Conservation (phyloP, 768 basidiomycete genomes). For the Daedalea quercina region DNA sequence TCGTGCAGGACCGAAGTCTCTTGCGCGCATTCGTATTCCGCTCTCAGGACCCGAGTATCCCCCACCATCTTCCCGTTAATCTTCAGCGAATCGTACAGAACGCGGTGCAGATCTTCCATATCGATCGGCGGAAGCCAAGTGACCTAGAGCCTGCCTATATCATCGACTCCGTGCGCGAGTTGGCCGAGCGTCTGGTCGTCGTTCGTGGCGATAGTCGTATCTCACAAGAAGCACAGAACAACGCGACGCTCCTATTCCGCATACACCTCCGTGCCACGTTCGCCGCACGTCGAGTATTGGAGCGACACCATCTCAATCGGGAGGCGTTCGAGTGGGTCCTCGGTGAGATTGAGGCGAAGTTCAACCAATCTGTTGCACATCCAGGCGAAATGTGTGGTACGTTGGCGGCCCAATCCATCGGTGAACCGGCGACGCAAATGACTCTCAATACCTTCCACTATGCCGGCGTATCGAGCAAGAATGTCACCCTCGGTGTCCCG, state of each 20-base stretch:
- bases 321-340: slow-evolving; percentile 99
- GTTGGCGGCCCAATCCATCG: slow-evolving; percentile 95
- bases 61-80: slow-evolving; percentile 92
- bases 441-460: slow-evolving; percentile 99
- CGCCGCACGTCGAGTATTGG: slow-evolving; percentile 80
- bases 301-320: slow-evolving; percentile 79
- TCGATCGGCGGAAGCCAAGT: slow-evolving; percentile 88
- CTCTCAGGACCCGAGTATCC: slow-evolving; percentile 56
- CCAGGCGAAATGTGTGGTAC: slow-evolving; percentile 99
- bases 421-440: slow-evolving; percentile 99
- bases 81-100: slow-evolving; percentile 94
- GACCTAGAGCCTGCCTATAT: slow-evolving; percentile 88
- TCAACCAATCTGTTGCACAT: slow-evolving; percentile 87
- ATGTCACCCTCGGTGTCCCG: slow-evolving; percentile 98
- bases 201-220: slow-evolving; percentile 82
- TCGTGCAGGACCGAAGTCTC: slow-evolving; percentile 65
- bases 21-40: slow-evolving; percentile 86
- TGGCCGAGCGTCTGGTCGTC: slow-evolving; percentile 74
- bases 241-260: slow-evolving; percentile 87
- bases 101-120: slow-evolving; percentile 93
- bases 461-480: slow-evolving; percentile 99
- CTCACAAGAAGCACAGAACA: slow-evolving; percentile 72
- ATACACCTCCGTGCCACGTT: slow-evolving; percentile 92
- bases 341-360: slow-evolving; percentile 91
- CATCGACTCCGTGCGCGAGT: slow-evolving; percentile 67